Conservation (phyloP, 1,284 basidiomycete species). For the Trametes pubescens region DNA sequence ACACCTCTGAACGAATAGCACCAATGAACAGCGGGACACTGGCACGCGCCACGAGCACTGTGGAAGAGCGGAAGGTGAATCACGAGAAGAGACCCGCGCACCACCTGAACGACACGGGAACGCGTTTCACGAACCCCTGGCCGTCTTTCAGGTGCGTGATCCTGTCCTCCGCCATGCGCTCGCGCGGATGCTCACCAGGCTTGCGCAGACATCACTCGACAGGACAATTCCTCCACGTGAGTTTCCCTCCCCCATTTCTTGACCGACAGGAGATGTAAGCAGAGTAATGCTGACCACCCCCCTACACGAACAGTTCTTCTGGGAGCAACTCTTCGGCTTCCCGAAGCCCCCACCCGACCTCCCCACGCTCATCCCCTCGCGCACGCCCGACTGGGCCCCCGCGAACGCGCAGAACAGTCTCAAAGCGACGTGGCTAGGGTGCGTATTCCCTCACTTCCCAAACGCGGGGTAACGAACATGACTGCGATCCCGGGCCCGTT, state of each 20-base stretch:
- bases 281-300: no score
- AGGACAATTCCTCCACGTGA: not conserved
- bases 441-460: slow-evolving; percentile 7
- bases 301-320: slow-evolving; percentile 1
- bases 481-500: not conserved
- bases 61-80: slow-evolving; percentile 3
- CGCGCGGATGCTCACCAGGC: not conserved
- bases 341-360: slow-evolving; percentile 34
- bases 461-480: not conserved
- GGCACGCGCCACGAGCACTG: slow-evolving; percentile 15
- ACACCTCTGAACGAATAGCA: not conserved
- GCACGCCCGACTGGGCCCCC: slow-evolving; percentile 39
- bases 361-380: slow-evolving; percentile 34
- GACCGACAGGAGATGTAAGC: no score
- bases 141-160: slow-evolving; percentile 38
- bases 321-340: not conserved
- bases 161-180: not conserved
- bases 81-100: slow-evolving; percentile 34
- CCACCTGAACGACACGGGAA: slow-evolving; percentile 34
- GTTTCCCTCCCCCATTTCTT: no score
- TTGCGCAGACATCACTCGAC: not conserved
- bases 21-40: not conserved
- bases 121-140: slow-evolving; percentile 43
- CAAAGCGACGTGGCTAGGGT: slow-evolving; percentile 76
- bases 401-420: slow-evolving; percentile 41